Percentiles rank a stretch among this genome's conserved stretches.
Evolutionary conservation across 169 alveolate species (phyloP).

Genomic region (Plasmodium vivax): DNA sequence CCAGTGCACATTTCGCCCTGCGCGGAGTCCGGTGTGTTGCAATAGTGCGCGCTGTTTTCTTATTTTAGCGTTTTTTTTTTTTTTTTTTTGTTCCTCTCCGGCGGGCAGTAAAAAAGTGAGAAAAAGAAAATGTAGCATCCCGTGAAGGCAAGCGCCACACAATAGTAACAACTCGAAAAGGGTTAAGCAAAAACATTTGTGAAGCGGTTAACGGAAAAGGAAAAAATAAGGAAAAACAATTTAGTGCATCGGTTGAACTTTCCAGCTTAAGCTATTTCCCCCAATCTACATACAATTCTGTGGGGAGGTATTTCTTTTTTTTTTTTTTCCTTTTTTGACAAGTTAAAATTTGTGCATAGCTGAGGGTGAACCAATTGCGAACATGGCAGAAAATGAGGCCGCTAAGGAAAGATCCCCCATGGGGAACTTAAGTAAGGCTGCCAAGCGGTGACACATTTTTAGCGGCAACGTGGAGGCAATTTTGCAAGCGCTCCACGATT

Average conservation of each 20-base stretch:
- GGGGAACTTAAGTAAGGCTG: conserved; percentile 20
- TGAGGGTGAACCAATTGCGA: not conserved
- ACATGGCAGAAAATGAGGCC: conserved; percentile 33
- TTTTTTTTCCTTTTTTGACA: not conserved
- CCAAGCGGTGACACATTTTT: conserved; percentile 1
- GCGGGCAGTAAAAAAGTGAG: not conserved
- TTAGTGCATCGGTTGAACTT: not conserved
- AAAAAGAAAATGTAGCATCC: not conserved
- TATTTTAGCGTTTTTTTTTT: not conserved
- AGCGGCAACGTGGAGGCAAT: not conserved
- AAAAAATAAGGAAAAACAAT: not conserved
- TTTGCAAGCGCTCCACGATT: not conserved
- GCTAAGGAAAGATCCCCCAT: conserved; percentile 20
- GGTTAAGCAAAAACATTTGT: not conserved
- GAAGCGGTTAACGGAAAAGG: not conserved
- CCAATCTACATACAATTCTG: not conserved
- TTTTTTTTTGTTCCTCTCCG: not conserved
- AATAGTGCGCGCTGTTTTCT: not conserved
- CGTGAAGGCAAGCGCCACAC: not conserved
- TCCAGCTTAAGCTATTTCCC: not conserved
- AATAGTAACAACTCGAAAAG: not conserved
- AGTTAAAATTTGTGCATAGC: conserved; percentile 3
- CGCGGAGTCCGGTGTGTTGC: not conserved
- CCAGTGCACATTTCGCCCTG: not conserved
- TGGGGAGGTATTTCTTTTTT: not conserved